Base-by-base conservation (phyloP, 768 basidiomycete genomes). In the Pulveroboletus sp. region DNA sequence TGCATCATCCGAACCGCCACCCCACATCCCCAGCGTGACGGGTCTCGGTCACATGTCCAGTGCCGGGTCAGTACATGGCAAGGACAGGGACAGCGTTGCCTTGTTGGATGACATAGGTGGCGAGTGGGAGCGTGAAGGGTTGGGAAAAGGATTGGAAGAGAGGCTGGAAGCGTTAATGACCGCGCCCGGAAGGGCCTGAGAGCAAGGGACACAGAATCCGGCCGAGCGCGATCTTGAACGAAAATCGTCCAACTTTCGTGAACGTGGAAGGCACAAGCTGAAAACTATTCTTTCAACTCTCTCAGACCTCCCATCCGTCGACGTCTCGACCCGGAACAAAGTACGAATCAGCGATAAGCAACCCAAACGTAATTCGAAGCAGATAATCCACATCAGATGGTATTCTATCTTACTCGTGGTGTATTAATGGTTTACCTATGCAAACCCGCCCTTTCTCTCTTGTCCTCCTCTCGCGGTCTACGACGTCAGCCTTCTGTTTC, bases 61-160 rank as follows among this genome's bases (percentile, higher is more conserved):
- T 10, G 23, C 53, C 5, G 62, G 57, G 10, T 64, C 64, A 10
- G 56, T 67, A 49, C 49, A 52, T 22, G 62, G 58, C n/a, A 60
- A 49, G 30, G 68, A 66, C 37, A 75, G 68, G 20, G 77, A 74
- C 50, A 74, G 71, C 19, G 65, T 75, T 30, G 71, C 68, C 8
- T 49, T 82, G 55, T 57, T 81, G 40, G 84, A 84, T 57, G 85
- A 85, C 38, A 69, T 78, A 1, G 88, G 89, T 9, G 89, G 90
- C 0, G 92, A 93, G 68, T 94, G 89, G 90, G 86, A 89, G 55
- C 71, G 90, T 2, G 87, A 90, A 57, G 91, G 91, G 0, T 64
- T 94, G 22, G 91, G 92, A 0, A 78, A 71, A 51, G 91, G 92
- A 0, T 66, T 94, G 42, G 92, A 89, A 67, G 91, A 93, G 71